Percentiles rank a stretch among this genome's conserved stretches.
Evolutionary conservation across 768 basidiomycete genomes (phyloP).

Genomic region (Melanogaster broomeanus): DNA sequence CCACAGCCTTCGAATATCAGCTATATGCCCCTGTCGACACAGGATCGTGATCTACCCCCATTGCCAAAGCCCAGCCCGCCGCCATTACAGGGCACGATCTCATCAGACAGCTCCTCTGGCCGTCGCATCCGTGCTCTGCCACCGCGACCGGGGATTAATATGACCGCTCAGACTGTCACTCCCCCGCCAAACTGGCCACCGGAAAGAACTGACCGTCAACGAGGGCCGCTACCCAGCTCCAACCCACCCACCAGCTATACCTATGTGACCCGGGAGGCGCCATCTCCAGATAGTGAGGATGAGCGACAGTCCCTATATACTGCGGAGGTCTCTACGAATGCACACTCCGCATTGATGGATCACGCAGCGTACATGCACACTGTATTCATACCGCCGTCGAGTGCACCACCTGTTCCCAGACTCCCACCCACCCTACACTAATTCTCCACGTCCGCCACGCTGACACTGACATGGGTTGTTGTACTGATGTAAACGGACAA

Average conservation of each 20-base stretch:
- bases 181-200: background rate
- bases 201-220: background rate
- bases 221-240: conserved; percentile 1
- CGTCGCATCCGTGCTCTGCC: conserved; percentile 32
- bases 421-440: conserved; percentile 6
- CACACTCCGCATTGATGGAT: conserved; percentile 31
- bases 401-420: conserved; percentile 6
- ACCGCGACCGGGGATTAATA: conserved; percentile 20
- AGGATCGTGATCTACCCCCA: conserved; percentile 17
- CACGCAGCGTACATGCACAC: conserved; percentile 27
- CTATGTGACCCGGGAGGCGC: background rate
- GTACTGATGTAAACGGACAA: background rate
- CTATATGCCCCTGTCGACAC: conserved; percentile 16
- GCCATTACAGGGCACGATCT: conserved; percentile 6
- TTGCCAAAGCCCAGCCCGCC: conserved; percentile 2
- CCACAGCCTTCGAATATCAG: conserved; percentile 6
- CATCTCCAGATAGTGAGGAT: conserved; percentile 15
- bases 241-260: background rate
- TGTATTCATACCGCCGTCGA: conserved; percentile 13
- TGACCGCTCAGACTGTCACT: background rate
- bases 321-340: conserved; percentile 25
- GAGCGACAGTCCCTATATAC: conserved; percentile 15
- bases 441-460: conserved; percentile 3
- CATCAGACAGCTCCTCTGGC: conserved; percentile 11
- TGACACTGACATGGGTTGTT: conserved; percentile 5